These are phyloP conservation scores for Vigna radiata DNA, from an alignment of 306 rosid species.

Conservation along the genomic window DNA sequence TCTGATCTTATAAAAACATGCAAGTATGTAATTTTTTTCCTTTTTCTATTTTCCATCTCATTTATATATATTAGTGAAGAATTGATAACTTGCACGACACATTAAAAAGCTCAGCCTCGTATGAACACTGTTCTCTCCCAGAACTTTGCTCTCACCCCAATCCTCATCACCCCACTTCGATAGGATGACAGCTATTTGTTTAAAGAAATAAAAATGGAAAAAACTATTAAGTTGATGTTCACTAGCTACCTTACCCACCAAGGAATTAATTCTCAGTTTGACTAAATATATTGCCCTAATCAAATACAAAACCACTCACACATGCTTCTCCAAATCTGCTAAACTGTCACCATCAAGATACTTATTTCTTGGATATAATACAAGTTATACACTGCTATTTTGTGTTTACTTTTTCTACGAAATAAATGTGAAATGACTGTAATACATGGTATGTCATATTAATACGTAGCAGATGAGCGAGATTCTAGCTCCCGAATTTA, in stretches of 20 bases:
- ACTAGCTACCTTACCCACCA: not conserved
- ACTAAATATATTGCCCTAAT: not conserved
- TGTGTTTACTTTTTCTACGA: not conserved
- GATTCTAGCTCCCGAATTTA: not conserved
- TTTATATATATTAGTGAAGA: not conserved
- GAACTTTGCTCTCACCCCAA: not conserved
- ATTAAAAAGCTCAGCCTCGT: not conserved
- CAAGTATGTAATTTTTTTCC: too few species aligned
- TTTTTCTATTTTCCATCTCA: not conserved
- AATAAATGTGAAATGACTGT: not conserved
- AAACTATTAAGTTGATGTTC: conserved; percentile 3
- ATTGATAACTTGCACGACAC: conserved; percentile 12
- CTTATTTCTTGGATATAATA: not conserved
- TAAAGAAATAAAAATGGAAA: not conserved
- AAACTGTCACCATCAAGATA: conserved; percentile 8
- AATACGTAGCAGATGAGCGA: too few species aligned
- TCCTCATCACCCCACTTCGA: not conserved
- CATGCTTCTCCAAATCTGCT: not conserved
- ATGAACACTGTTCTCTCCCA: not conserved
- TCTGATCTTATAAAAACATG: too few species aligned
- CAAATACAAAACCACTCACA: not conserved
- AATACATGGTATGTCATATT: not conserved
- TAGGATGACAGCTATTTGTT: not conserved
- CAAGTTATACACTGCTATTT: too few species aligned
- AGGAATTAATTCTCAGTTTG: conserved; percentile 14